A percentile compares a stretch with the other conserved stretches of the same genome.
Evolutionary conservation across 805 yeast species (phyloP).

Genomic region (Teunomyces barrocoloradensis): DNA sequence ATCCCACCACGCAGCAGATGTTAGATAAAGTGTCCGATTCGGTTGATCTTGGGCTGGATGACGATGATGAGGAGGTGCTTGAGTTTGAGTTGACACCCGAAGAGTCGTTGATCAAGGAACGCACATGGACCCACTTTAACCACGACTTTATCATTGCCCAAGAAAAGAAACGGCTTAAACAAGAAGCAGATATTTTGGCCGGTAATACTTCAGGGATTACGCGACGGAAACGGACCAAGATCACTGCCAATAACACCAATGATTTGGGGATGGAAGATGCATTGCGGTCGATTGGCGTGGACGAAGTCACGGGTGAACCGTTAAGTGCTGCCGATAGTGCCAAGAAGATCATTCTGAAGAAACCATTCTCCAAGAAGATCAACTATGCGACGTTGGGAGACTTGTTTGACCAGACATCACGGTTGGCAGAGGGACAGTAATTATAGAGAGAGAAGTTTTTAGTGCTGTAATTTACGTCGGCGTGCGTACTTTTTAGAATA

Average conservation of each 20-base stretch:
- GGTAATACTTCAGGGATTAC: constrained; percentile 57
- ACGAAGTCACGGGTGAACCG: constrained; percentile 39
- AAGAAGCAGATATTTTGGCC: constrained; percentile 81
- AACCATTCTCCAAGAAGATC: constrained; percentile 81
- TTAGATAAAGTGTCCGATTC: constrained; percentile 55
- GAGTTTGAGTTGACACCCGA: constrained; percentile 60
- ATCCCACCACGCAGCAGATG: constrained; percentile 60
- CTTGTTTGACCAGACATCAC: constrained; percentile 23
- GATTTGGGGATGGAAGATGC: constrained; percentile 31
- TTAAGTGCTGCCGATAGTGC: constrained; percentile 77
- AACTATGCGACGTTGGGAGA: constrained; percentile 80
- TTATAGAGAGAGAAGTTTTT: background rate
- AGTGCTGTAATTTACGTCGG: background rate
- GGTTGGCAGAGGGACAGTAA: background rate
- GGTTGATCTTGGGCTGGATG: constrained; percentile 58
- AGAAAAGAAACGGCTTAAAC: constrained; percentile 77
- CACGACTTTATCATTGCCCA: constrained; percentile 83
- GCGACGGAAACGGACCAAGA: constrained; percentile 35
- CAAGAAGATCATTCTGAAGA: constrained; percentile 68
- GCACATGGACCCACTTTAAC: constrained; percentile 87
- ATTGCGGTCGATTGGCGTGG: constrained; percentile 41
- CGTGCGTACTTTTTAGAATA: background rate
- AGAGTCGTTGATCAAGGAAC: constrained; percentile 71
- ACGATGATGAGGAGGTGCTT: constrained; percentile 80
- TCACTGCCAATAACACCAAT: constrained; percentile 17